Base-by-base conservation (phyloP, 2,329 filamentous ascomycete species). In the Alternaria ethzedia region DNA sequence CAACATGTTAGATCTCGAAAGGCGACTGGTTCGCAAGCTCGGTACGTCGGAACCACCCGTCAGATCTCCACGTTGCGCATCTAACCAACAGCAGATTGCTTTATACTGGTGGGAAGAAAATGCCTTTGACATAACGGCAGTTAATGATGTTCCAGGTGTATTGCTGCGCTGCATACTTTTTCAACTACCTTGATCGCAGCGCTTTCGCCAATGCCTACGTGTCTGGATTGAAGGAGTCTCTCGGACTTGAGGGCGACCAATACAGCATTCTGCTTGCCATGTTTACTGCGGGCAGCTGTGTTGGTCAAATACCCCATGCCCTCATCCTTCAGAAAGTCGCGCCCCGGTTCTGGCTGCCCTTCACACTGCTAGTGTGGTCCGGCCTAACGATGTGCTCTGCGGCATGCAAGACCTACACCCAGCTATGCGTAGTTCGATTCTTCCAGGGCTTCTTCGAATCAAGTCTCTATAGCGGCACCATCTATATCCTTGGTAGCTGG, bases 191-290 rank as follows among this genome's bases (percentile, higher is more conserved):
- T 20, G 74, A 73, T 69, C 41, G 63, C 49, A 70, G 45, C 45
- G 71, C 74, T 7, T 75, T 76, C 32, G 68, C 73, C 21, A 76
- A 76, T 70, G 74, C 73, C 15, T 76, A 76, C 66, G 73, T 76
- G 2, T 73, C 73, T 1, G 74, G 74, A 6, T 50, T 75, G 17
- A 73, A 75, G 54, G 74, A 76, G 54, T 68, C 67, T 13, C 62
- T 76, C 12, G 36, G 41, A 6, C 67, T 76, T 5, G 28, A 57
- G 25, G 74, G 74, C n/a, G 71, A 75, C 25, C 67, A 75, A 28
- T 76, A 76, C 52, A 76, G 70, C 51, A 69, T 75, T n/a, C 26
- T 76, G 10, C 63, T 76, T 10, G 65, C 74, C 15, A 69, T 75
- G 67, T 75, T 76, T 23, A 76, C 72, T 1, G 73, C 73, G 6